Base-by-base conservation (phyloP, 345 rosid genomes). In the Citrus cavaleriei region DNA sequence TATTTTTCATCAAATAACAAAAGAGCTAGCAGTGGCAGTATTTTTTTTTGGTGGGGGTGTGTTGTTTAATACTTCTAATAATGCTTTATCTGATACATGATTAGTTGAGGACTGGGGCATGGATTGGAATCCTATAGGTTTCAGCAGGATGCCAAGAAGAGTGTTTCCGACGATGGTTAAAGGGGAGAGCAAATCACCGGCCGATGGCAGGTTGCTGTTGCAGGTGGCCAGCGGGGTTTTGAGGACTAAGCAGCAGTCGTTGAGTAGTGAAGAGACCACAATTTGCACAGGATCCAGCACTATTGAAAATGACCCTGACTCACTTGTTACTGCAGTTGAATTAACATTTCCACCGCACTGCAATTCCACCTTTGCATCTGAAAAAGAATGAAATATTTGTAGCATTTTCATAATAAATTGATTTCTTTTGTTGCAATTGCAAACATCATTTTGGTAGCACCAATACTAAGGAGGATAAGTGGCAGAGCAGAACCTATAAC, bases 361-460 rank as follows among this genome's bases (percentile, higher is more conserved):
- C 80, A 90, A 83, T 38, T 90, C 86, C 81, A 91, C 91, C 38
- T 40, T 7, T 0, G 95, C 92, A 83, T 90, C 91, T 90, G 69
- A 64, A 70, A 32, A 1, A 54, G 19, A 65, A 32, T 37, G 21
- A 2, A 27, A 18, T 16, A 49, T 40, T 40, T 40, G 2, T 0
- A 9, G 46, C 13, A 40, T 40, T 40, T 38, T 40, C 46, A 40
- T 40, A 40, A 40, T 40, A 40, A 10, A 18, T 0, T 42, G 14
- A 42, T 42, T 42, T 42, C 49, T 42, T 42, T 42, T 42, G 49
- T 10, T 42, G 49, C 49, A 42, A 10, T 42, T 40, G 13, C 13
- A 9, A 9, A 10, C 49, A 10, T 42, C 46, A 40, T 10, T 42
- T 42, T 10, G 14, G 49, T 10, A 10, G 42, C 1, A 10, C 49